These are phyloP conservation scores for Teratosphaeria epicoccoides DNA, from an alignment of 2,329 filamentous ascomycete species.

Conservation along the genomic window DNA sequence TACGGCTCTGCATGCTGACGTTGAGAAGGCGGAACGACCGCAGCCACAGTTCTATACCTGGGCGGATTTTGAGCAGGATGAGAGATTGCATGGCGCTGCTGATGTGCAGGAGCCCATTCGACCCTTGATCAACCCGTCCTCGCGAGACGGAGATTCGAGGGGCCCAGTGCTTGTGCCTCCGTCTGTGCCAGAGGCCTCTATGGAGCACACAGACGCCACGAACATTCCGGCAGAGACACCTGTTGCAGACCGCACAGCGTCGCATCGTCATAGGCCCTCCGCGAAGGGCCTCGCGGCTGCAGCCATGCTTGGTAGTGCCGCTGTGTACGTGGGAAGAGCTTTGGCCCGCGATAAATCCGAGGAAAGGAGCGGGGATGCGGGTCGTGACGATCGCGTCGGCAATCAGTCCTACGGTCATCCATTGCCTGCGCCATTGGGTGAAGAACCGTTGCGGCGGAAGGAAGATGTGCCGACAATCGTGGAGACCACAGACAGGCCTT, in stretches of 20 bases:
- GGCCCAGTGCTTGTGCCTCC: background rate
- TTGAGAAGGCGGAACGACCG: constrained; percentile 11
- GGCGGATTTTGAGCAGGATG: constrained; percentile 27
- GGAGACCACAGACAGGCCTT: background rate
- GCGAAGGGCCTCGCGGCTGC: constrained; percentile 13
- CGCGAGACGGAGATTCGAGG: background rate
- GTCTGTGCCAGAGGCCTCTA: background rate
- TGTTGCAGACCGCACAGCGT: background rate
- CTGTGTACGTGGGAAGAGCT: constrained; percentile 11
- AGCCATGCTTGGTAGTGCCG: constrained; percentile 20
- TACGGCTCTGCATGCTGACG: constrained; percentile 15
- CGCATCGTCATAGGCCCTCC: constrained; percentile 1
- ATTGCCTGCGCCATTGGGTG: background rate
- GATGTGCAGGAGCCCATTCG: background rate
- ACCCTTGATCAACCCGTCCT: background rate
- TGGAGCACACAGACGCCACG: no score
- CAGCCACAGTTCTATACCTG: constrained; percentile 29
- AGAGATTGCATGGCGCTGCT: constrained; percentile 15
- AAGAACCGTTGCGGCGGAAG: background rate
- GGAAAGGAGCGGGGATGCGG: background rate
- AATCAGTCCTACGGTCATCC: background rate
- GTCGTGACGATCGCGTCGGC: background rate
- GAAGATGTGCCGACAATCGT: background rate
- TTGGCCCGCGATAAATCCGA: constrained; percentile 3
- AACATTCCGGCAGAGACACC: background rate